Conservation (phyloP, 805 yeast genomes). For the Ogataea henricii region DNA sequence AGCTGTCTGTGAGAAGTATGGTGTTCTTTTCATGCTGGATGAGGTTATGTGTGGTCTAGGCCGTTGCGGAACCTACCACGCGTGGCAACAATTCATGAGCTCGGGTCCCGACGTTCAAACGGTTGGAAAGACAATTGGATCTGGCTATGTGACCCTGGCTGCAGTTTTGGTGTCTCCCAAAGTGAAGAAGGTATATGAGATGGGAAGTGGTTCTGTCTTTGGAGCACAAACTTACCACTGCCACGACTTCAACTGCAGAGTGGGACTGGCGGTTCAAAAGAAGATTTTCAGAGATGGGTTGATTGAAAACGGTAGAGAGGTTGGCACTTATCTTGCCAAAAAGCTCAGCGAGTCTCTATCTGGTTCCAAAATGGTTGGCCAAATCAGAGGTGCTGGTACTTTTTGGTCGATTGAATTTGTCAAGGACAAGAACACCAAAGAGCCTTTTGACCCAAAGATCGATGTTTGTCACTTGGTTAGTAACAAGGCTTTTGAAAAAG, state of each 20-base stretch:
- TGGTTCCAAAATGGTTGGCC: constrained; percentile 40
- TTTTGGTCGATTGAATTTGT: constrained; percentile 55
- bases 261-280: constrained; percentile 48
- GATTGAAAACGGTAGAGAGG: constrained; percentile 44
- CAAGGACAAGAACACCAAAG: constrained; percentile 44
- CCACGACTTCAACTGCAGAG: constrained; percentile 48
- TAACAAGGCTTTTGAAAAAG: constrained; percentile 40
- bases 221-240: constrained; percentile 56
- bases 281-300: constrained; percentile 36
- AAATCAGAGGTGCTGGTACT: constrained; percentile 52
- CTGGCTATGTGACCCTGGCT: constrained; percentile 50
- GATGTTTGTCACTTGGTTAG: constrained; percentile 37
- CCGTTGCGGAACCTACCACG: constrained; percentile 48
- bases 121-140: constrained; percentile 48
- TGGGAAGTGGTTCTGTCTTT: constrained; percentile 48
- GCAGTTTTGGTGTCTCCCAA: constrained; percentile 44
- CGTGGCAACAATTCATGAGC: constrained; percentile 32
- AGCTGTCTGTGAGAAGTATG: constrained; percentile 50
- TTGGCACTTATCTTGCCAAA: constrained; percentile 45
- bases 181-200: constrained; percentile 36
- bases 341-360: constrained; percentile 35
- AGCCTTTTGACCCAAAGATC: constrained; percentile 39
- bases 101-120: constrained; percentile 48
- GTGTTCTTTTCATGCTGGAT: constrained; percentile 47
- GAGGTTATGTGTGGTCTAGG: constrained; percentile 60